Conservation (phyloP, 176 grass and related monocot species). For the Aegilops sharonensis region DNA sequence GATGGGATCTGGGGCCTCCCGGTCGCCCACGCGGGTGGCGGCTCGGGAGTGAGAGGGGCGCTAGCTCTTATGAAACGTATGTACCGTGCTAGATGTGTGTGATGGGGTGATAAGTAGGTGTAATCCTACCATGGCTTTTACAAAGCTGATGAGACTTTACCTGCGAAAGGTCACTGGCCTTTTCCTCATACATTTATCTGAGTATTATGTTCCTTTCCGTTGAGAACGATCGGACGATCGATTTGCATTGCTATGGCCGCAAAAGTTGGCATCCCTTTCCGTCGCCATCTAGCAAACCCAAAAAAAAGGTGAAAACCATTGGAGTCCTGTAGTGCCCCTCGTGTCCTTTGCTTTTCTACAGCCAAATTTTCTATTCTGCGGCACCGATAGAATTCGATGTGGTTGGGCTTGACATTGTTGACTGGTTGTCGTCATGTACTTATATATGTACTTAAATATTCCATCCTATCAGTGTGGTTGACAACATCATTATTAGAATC, state of each 20-base stretch:
- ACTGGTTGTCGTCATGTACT: neutral
- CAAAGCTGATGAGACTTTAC: neutral
- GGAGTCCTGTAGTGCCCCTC: neutral
- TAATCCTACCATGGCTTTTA: neutral
- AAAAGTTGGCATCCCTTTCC: neutral
- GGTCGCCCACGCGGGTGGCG: too few relatives aligned
- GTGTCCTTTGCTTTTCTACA: neutral
- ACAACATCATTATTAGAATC: neutral
- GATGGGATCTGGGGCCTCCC: too few relatives aligned
- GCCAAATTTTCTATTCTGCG: neutral
- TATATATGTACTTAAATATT: neutral
- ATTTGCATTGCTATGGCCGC: neutral
- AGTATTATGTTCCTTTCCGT: neutral
- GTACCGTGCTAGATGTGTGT: neutral
- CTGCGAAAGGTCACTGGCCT: neutral
- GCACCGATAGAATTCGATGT: neutral
- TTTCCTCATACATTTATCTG: neutral
- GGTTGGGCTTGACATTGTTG: slow-evolving; percentile 15
- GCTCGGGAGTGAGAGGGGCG: too few relatives aligned
- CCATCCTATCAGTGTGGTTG: neutral
- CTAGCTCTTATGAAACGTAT: too few relatives aligned
- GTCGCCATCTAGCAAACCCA: neutral
- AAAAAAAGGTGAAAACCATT: neutral
- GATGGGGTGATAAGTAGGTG: neutral
- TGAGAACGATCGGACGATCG: neutral